Evolutionary conservation across 2,329 filamentous ascomycete genomes (phyloP).

Genomic region (Fusarium coicis): DNA sequence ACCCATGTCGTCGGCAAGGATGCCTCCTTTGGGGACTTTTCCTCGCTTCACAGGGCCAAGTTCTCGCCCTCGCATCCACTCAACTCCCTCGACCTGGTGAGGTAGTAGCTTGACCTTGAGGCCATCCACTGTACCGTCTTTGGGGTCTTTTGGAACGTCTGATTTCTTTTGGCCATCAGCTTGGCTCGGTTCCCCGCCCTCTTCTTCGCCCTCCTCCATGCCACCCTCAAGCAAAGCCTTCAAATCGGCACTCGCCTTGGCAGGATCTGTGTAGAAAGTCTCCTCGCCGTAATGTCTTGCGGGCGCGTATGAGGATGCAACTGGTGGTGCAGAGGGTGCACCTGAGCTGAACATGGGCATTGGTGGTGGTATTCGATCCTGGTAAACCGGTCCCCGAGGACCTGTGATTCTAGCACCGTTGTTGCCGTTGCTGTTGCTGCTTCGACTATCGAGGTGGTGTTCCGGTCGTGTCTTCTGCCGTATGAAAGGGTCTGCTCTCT

Average conservation of each 20-base stretch:
- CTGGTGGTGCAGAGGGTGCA: slow-evolving; percentile 14
- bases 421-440: slow-evolving; percentile 20
- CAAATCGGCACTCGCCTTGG: slow-evolving; percentile 78
- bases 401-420: slow-evolving; percentile 56
- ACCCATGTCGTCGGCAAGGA: slow-evolving; percentile 97
- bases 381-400: slow-evolving; percentile 59
- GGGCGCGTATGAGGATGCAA: slow-evolving; percentile 16
- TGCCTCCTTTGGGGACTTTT: slow-evolving; percentile 87
- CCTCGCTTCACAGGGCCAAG: slow-evolving; percentile 85
- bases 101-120: slow-evolving; percentile 89
- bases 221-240: slow-evolving; percentile 86
- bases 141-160: slow-evolving; percentile 47
- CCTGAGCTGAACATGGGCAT: slow-evolving; percentile 61
- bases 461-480: slow-evolving; percentile 66
- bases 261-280: slow-evolving; percentile 74
- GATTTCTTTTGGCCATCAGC: slow-evolving; percentile 34
- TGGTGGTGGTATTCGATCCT: slow-evolving; percentile 59
- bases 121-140: slow-evolving; percentile 73
- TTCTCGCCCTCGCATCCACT: slow-evolving; percentile 96
- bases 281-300: slow-evolving; percentile 51
- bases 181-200: slow-evolving; percentile 48
- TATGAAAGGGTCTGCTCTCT: slow-evolving; percentile 66
- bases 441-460: slow-evolving; percentile 60
- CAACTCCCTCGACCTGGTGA: slow-evolving; percentile 92
- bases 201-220: slow-evolving; percentile 75